Evolutionary conservation across 192 early-diverging fungal species (phyloP).

Genomic region (Linnemannia elongata): DNA sequence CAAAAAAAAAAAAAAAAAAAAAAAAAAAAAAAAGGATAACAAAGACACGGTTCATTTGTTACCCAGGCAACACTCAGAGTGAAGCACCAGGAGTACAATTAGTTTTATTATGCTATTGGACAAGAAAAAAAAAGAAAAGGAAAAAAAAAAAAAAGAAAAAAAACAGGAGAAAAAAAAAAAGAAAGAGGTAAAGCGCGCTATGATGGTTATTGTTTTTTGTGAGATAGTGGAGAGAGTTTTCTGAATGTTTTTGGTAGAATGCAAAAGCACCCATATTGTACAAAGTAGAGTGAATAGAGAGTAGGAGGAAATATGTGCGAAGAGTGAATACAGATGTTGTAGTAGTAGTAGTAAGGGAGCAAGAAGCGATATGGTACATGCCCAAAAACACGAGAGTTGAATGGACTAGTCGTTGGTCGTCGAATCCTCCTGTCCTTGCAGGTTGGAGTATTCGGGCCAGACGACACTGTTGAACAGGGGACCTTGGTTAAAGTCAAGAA

Average conservation of each 20-base stretch:
- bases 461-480: slow-evolving; percentile 53
- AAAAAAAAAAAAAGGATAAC: neutral
- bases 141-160: neutral
- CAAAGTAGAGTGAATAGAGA: neutral
- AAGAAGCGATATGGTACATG: neutral
- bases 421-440: slow-evolving; percentile 1
- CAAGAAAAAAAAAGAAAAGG: neutral
- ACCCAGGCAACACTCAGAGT: neutral
- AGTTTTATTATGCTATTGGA: neutral
- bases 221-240: neutral
- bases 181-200: neutral
- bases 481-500: slow-evolving; percentile 49
- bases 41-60: neutral
- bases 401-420: slow-evolving; percentile 4
- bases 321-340: no score
- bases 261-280: neutral
- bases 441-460: slow-evolving; percentile 46
- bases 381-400: neutral
- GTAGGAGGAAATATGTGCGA: no score
- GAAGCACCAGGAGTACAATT: neutral
- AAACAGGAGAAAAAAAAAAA: neutral
- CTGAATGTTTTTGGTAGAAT: slow-evolving; percentile 3
- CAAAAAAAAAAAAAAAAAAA: neutral
- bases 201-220: neutral
- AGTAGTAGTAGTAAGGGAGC: neutral